phyloP scores from a whole-genome alignment of 139 green algal genomes.

The Asterochloris sp. region DNA sequence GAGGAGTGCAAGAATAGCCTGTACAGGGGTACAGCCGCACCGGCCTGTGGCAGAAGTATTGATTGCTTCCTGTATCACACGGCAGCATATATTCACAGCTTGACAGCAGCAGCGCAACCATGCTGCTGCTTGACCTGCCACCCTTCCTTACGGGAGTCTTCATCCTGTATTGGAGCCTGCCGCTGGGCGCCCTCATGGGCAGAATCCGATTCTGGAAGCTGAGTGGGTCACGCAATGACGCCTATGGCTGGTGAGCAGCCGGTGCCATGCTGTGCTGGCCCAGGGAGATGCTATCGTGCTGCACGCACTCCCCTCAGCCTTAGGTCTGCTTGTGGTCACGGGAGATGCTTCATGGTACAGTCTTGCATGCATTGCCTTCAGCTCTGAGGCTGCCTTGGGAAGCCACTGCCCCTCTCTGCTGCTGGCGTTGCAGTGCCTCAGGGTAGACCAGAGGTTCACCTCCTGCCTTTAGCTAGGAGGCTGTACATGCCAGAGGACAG shows the following conservation, averaged over 20 bases:
- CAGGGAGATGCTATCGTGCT: background rate
- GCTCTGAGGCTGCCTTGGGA: too few species aligned
- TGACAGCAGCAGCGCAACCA: background rate
- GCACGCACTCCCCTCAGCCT: background rate
- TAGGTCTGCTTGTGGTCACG: background rate
- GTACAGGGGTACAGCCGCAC: too few species aligned
- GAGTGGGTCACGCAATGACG: constrained; percentile 45
- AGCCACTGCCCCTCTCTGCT: too few species aligned
- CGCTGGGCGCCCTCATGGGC: constrained; percentile 30
- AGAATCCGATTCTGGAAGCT: constrained; percentile 52
- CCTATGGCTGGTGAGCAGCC: constrained; percentile 51
- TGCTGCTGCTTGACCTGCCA: constrained; percentile 36
- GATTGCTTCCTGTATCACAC: too few species aligned
- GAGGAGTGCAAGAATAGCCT: too few species aligned
- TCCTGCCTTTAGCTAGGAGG: background rate
- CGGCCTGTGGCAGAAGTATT: too few species aligned
- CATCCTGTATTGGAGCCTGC: constrained; percentile 63
- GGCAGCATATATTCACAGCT: too few species aligned
- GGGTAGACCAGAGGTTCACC: too few species aligned
- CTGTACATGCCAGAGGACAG: background rate
- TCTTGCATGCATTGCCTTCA: too few species aligned
- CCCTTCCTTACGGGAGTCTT: constrained; percentile 40
- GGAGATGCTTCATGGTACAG: background rate
- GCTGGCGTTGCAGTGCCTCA: too few species aligned
- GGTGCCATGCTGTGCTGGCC: background rate